phyloP scores from a whole-genome alignment of 805 yeast genomes.

The Zygosaccharomyces pseudorouxii region DNA sequence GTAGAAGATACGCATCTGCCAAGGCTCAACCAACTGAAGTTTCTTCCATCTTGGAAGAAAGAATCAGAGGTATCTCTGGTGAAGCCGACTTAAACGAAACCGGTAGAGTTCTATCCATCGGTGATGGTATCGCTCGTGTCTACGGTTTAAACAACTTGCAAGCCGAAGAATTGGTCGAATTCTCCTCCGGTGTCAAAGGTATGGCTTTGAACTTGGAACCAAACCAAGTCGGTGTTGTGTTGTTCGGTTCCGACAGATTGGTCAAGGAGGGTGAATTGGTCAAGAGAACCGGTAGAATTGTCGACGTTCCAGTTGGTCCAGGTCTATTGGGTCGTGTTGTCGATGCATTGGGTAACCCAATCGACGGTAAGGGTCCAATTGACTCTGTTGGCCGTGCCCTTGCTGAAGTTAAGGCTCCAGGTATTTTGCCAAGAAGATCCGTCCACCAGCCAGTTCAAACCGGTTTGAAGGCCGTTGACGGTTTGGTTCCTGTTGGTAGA shows the following conservation, averaged over 20 bases:
- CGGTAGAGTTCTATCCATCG: conserved; percentile 98
- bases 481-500: conserved; percentile 99
- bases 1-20: conserved; percentile 82
- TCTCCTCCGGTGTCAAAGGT: conserved; percentile 99
- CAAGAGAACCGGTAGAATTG: conserved; percentile 99
- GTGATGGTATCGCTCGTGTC: conserved; percentile 99
- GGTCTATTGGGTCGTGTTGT: conserved; percentile 98
- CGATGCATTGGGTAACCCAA: conserved; percentile 98
- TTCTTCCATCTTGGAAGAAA: conserved; percentile 96
- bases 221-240: conserved; percentile 99
- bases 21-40: conserved; percentile 99
- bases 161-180: conserved; percentile 99
- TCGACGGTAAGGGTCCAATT: conserved; percentile 99
- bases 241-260: conserved; percentile 97
- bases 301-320: conserved; percentile 98
- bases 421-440: conserved; percentile 98
- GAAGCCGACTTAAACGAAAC: conserved; percentile 98
- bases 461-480: conserved; percentile 98
- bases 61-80: conserved; percentile 97
- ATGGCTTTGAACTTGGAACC: conserved; percentile 99
- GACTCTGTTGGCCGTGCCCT: conserved; percentile 77
- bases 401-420: conserved; percentile 99
- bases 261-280: conserved; percentile 99
- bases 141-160: conserved; percentile 99
- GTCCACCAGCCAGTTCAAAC: conserved; percentile 99